Percentiles rank a stretch among this genome's conserved stretches.
Conservation (phyloP, 768 basidiomycete genomes). For the Lenzites betulinus region DNA sequence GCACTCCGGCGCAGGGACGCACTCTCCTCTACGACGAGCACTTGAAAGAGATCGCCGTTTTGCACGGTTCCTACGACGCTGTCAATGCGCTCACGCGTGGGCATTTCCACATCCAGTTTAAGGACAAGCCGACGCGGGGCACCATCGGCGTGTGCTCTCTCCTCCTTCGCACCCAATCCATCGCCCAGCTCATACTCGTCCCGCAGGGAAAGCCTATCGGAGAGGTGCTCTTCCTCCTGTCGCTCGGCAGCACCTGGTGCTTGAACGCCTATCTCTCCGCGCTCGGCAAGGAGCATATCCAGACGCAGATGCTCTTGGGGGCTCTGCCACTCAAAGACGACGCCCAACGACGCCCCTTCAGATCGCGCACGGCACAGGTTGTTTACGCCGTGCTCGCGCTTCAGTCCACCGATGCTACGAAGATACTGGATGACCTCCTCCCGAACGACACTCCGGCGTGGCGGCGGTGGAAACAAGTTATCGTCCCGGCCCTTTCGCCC, state of each 20-base stretch:
- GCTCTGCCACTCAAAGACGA: neutral
- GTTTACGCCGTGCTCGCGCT: constrained; percentile 13
- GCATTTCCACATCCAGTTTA: constrained; percentile 10
- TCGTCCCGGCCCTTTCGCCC: neutral
- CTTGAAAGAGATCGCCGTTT: constrained; percentile 12
- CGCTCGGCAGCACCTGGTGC: constrained; percentile 19
- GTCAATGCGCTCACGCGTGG: constrained; percentile 21
- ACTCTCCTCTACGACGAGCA: constrained; percentile 5
- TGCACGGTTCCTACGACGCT: constrained; percentile 16
- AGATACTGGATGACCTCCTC: constrained; percentile 14
- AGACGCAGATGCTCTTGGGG: constrained; percentile 14
- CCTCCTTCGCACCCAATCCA: constrained; percentile 16
- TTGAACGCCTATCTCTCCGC: constrained; percentile 22
- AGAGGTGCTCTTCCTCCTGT: constrained; percentile 20
- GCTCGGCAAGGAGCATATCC: constrained; percentile 20
- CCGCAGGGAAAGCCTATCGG: constrained; percentile 21
- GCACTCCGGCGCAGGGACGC: constrained; percentile 15
- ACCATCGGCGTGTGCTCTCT: constrained; percentile 16
- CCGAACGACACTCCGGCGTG: constrained; percentile 18
- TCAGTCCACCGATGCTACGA: neutral
- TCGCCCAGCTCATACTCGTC: constrained; percentile 18
- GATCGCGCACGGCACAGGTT: constrained; percentile 14
- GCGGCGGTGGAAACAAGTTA: constrained; percentile 11
- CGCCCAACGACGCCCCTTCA: constrained; percentile 1
- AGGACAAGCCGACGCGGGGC: constrained; percentile 3